phyloP scores from a whole-genome alignment of 1,284 basidiomycete genomes.

The Leccinum fuscescens region DNA sequence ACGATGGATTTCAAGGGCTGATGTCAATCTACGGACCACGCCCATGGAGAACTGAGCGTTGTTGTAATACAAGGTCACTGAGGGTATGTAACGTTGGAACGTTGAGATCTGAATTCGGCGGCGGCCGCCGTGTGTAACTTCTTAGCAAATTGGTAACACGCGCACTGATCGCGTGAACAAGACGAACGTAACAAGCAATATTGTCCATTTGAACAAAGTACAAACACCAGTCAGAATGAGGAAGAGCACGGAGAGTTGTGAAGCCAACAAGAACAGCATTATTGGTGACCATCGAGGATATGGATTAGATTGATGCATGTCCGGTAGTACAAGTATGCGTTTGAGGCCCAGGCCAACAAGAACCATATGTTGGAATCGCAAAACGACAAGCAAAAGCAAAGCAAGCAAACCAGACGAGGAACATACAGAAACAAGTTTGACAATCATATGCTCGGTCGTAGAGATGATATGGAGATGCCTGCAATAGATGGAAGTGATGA shows the following conservation, averaged over 20 bases:
- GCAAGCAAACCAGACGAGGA: constrained; percentile 30
- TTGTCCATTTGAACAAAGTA: background rate
- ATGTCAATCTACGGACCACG: constrained; percentile 22
- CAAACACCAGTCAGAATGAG: background rate
- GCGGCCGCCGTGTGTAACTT: background rate
- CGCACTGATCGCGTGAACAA: background rate
- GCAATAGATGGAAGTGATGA: constrained; percentile 34
- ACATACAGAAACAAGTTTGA: constrained; percentile 21
- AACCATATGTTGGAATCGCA: constrained; percentile 26
- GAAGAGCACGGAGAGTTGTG: constrained; percentile 4
- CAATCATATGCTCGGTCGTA: constrained; percentile 24
- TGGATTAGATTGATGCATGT: constrained; percentile 34
- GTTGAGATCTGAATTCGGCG: background rate
- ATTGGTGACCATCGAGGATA: constrained; percentile 12
- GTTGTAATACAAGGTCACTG: background rate
- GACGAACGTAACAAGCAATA: background rate
- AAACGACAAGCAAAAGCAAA: constrained; percentile 29
- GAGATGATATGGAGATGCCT: constrained; percentile 31
- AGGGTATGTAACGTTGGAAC: background rate
- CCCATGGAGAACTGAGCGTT: constrained; percentile 19
- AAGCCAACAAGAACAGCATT: constrained; percentile 4
- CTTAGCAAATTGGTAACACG: background rate
- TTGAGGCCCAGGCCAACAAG: constrained; percentile 29
- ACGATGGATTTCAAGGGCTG: constrained; percentile 49
- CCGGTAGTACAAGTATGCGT: constrained; percentile 34